phyloP scores from a whole-genome alignment of 345 rosid species.

The Gossypium mustelinum region DNA sequence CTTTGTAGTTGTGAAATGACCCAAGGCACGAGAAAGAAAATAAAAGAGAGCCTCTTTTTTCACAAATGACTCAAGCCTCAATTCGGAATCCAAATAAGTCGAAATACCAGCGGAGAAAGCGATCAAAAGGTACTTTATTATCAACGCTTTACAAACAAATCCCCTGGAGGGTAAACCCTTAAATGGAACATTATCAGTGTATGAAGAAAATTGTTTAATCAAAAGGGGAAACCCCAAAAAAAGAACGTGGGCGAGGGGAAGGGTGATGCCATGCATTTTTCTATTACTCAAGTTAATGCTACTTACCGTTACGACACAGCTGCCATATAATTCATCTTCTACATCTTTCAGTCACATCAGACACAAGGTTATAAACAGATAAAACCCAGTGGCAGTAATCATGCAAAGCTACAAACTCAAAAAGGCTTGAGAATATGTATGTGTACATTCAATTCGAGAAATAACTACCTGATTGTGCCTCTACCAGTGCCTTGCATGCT shows the following conservation, averaged over 20 bases:
- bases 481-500: slow-evolving; percentile 20
- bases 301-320: slow-evolving; percentile 10
- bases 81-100: not conserved
- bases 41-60: not conserved
- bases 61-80: not conserved
- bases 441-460: slow-evolving; percentile 29
- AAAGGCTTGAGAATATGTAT: slow-evolving; percentile 15
- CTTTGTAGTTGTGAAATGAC: not conserved
- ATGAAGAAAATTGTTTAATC: not conserved
- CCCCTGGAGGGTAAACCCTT: not conserved
- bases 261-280: not conserved
- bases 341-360: slow-evolving; percentile 18
- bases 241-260: not conserved
- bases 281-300: slow-evolving; percentile 10
- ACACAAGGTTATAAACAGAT: slow-evolving; percentile 21
- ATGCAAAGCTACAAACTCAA: slow-evolving; percentile 22
- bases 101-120: not conserved
- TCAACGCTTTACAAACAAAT: slow-evolving; percentile 7
- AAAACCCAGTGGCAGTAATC: slow-evolving; percentile 21
- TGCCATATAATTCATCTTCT: slow-evolving; percentile 14
- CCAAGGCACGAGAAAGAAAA: not conserved
- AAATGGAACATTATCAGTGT: not conserved
- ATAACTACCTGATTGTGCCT: slow-evolving; percentile 16
- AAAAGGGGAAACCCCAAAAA: not conserved
- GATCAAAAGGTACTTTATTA: not conserved